Percentiles rank a stretch among this genome's conserved stretches.
Evolutionary conservation across 768 basidiomycete genomes (phyloP).

Genomic region (Tylopilus vinaceipallidus): DNA sequence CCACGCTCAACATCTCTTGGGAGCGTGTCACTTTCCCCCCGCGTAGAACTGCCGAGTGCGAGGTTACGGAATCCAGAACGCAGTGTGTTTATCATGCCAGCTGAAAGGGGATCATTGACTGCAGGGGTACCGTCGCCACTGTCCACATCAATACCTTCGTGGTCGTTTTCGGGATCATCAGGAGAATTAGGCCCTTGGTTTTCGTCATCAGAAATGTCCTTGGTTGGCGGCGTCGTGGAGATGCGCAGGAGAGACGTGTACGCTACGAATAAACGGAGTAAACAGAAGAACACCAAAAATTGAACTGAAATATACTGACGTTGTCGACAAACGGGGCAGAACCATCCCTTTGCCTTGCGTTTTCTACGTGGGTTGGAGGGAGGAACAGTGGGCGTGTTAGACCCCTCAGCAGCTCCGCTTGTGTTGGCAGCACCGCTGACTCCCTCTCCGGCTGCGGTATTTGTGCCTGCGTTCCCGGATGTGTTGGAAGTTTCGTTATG

Average conservation of each 20-base stretch:
- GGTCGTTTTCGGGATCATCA: slow-evolving; percentile 27
- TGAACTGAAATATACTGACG: slow-evolving; percentile 52
- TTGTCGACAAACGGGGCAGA: slow-evolving; percentile 94
- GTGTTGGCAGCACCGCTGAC: slow-evolving; percentile 16
- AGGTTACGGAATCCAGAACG: slow-evolving; percentile 31
- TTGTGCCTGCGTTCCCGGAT: slow-evolving; percentile 26
- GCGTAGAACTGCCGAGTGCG: slow-evolving; percentile 10
- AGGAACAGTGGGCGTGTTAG: slow-evolving; percentile 22
- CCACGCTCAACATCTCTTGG: slow-evolving; percentile 30
- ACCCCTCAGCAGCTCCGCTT: slow-evolving; percentile 24
- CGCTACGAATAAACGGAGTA: slow-evolving; percentile 41
- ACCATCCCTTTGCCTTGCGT: slow-evolving; percentile 95
- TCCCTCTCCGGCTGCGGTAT: slow-evolving; percentile 24
- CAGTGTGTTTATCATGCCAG: slow-evolving; percentile 23
- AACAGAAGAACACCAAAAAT: background rate
- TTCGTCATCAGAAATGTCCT: slow-evolving; percentile 36
- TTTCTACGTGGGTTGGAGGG: slow-evolving; percentile 61
- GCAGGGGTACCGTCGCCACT: background rate
- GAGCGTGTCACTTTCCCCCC: slow-evolving; percentile 26
- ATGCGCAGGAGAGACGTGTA: slow-evolving; percentile 87
- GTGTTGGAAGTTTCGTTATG: slow-evolving; percentile 45
- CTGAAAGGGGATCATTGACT: slow-evolving; percentile 12
- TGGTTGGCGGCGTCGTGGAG: slow-evolving; percentile 61
- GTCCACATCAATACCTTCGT: slow-evolving; percentile 10
- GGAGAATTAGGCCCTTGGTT: slow-evolving; percentile 24